Percentiles rank a stretch among this genome's conserved stretches.
These are phyloP conservation scores for Effrenium voratum DNA, from an alignment of 73 alveolate species.

Conservation along the genomic window DNA sequence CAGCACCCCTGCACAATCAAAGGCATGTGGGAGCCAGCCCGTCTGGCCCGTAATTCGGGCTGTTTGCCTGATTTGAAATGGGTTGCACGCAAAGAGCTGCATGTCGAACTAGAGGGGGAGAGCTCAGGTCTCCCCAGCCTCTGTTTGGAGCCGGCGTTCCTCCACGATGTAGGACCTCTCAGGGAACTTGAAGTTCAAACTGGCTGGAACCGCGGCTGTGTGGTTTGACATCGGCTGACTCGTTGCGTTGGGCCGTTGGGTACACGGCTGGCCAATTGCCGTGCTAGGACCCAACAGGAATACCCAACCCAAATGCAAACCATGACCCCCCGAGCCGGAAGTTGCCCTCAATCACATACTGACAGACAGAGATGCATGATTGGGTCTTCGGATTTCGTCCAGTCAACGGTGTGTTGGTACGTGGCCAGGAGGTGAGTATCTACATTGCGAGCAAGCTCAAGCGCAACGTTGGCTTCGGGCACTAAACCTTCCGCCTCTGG, in stretches of 20 bases:
- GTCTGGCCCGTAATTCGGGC: background rate
- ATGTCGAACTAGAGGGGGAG: too few species aligned
- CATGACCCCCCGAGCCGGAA: background rate
- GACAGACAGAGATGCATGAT: background rate
- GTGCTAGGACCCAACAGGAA: too few species aligned
- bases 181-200: too few species aligned
- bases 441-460: background rate
- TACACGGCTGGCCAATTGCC: too few species aligned
- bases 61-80: too few species aligned
- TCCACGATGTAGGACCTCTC: conserved; percentile 59
- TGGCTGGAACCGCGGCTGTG: too few species aligned
- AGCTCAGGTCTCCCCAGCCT: too few species aligned
- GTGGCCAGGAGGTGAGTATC: background rate
- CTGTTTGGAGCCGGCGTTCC: conserved; percentile 50
- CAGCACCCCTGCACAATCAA: background rate
- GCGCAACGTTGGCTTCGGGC: background rate
- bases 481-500: conserved; percentile 13
- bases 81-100: background rate
- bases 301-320: too few species aligned
- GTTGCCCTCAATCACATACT: background rate
- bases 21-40: too few species aligned
- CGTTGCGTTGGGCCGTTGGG: too few species aligned
- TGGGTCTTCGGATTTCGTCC: background rate
- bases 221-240: too few species aligned
- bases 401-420: background rate